phyloP scores from a whole-genome alignment of 768 basidiomycete species.

The Pholiota conissans region DNA sequence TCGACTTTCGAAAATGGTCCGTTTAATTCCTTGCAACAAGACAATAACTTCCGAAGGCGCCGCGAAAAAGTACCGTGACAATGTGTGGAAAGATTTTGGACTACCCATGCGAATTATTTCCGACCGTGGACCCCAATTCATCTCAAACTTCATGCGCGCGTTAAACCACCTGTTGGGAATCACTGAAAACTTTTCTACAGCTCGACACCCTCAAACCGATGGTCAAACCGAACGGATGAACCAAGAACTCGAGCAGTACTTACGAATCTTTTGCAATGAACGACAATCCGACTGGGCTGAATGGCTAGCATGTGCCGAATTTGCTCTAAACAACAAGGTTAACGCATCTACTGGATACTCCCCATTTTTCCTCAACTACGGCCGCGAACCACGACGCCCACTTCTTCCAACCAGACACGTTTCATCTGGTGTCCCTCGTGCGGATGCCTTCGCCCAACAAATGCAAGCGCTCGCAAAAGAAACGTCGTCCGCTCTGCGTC shows the following conservation, averaged over 20 bases:
- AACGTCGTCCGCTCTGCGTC: slow-evolving; percentile 11
- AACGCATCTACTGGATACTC: slow-evolving; percentile 23
- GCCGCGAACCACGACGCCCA: slow-evolving; percentile 20
- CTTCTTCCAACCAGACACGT: not conserved
- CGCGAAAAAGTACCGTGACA: slow-evolving; percentile 18
- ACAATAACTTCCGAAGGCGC: slow-evolving; percentile 18
- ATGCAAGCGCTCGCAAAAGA: slow-evolving; percentile 21
- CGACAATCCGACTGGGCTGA: slow-evolving; percentile 31
- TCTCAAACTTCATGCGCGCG: slow-evolving; percentile 29
- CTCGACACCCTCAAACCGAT: slow-evolving; percentile 39
- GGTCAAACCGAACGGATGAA: slow-evolving; percentile 31
- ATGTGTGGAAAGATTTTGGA: slow-evolving; percentile 27
- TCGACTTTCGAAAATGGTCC: slow-evolving; percentile 17
- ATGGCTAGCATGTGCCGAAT: slow-evolving; percentile 29
- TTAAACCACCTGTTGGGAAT: slow-evolving; percentile 32
- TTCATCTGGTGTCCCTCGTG: slow-evolving; percentile 18
- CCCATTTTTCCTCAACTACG: slow-evolving; percentile 32
- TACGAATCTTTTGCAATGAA: slow-evolving; percentile 25
- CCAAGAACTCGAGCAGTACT: slow-evolving; percentile 30
- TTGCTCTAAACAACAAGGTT: slow-evolving; percentile 29
- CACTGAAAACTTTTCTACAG: slow-evolving; percentile 32
- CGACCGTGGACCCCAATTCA: slow-evolving; percentile 31
- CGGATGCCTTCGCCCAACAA: slow-evolving; percentile 19
- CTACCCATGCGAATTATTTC: slow-evolving; percentile 24
- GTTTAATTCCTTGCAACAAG: slow-evolving; percentile 18